These are phyloP conservation scores for Sugiyamaella pinicola DNA, from an alignment of 1,139 yeast species.

Conservation along the genomic window DNA sequence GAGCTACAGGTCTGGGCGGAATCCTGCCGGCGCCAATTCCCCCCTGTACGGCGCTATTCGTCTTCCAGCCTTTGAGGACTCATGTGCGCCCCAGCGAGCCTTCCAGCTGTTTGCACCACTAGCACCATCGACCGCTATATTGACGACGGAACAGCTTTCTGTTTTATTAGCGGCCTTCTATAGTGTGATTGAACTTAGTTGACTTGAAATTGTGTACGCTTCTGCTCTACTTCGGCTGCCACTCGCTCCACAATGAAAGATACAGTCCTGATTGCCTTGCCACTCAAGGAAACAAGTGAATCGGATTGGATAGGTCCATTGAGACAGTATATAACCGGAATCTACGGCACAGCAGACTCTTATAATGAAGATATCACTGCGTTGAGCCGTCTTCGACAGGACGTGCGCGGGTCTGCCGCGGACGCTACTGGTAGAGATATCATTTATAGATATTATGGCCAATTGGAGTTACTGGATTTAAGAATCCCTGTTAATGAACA, in stretches of 20 bases:
- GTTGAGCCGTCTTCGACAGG: constrained; percentile 64
- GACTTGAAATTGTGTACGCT: too few relatives aligned
- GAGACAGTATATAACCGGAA: constrained; percentile 56
- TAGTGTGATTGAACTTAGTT: too few relatives aligned
- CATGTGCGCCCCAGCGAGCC: too few relatives aligned
- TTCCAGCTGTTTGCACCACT: too few relatives aligned
- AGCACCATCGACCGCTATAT: too few relatives aligned
- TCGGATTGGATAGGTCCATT: constrained; percentile 71
- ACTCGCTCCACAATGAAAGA: constrained; percentile 33
- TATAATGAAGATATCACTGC: constrained; percentile 58
- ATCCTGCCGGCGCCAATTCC: too few relatives aligned
- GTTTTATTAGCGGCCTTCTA: too few relatives aligned
- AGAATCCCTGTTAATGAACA: constrained; percentile 66
- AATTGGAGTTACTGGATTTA: constrained; percentile 75
- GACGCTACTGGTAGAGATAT: constrained; percentile 50
- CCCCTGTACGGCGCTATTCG: too few relatives aligned
- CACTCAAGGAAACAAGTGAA: constrained; percentile 58
- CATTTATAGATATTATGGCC: constrained; percentile 75
- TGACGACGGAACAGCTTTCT: too few relatives aligned
- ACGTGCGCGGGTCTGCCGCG: constrained; percentile 53
- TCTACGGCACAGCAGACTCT: constrained; percentile 65
- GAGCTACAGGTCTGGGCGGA: too few relatives aligned
- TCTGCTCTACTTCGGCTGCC: not conserved
- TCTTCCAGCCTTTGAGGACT: too few relatives aligned
- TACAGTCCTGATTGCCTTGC: constrained; percentile 45